Base-by-base conservation (phyloP, 768 basidiomycete species). In the Mycena floridula region DNA sequence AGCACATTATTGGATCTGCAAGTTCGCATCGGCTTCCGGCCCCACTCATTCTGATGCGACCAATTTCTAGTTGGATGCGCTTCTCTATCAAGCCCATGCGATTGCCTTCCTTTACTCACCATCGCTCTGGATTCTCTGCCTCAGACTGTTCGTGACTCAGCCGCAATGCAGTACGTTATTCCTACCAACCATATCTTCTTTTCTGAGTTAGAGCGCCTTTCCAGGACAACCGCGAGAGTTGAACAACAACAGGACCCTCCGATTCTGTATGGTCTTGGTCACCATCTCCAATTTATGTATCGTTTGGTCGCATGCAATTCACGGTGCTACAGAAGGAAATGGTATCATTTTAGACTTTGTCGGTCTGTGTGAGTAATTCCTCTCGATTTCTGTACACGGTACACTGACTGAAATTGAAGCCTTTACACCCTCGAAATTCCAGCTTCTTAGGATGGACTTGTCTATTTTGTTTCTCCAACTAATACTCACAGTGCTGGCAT, bases 41-140 rank as follows among this genome's bases (percentile, higher is more conserved):
- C 3, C 27, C 35, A 40, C 35, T 45, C 23, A 45, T 30, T 30
- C 50, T 42, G 47, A 36, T 43, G 53, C 42, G 18, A 40, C 42
- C 40, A 44, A 26, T 51, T 36, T 38, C 8, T 55, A 89, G 88
- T 72, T 89, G 59, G 82, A 89, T 60, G 63, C 72, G 46, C 64
- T 88, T 25, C 68, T 85, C 48, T 83, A 83, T 65, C 83, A 88
- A 58, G 65, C 89, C 50, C 79, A 85, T 60, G 73, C 79, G 41
- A 59, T 89, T 46, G 88, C 86, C 36, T 89, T 87, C 72, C 76
- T 89, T 62, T 70, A 85, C 24, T 81, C 85, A 3, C 87, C 88
- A 7, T 73, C 81, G 25, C 55, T 88, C 46, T 72, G 73, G 69
- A 59, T 72, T 11, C 73, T 75, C 51, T 40, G 81, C 30, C 71